Conservation (phyloP, 139 green algal genomes). For the Micractinium sp. region DNA sequence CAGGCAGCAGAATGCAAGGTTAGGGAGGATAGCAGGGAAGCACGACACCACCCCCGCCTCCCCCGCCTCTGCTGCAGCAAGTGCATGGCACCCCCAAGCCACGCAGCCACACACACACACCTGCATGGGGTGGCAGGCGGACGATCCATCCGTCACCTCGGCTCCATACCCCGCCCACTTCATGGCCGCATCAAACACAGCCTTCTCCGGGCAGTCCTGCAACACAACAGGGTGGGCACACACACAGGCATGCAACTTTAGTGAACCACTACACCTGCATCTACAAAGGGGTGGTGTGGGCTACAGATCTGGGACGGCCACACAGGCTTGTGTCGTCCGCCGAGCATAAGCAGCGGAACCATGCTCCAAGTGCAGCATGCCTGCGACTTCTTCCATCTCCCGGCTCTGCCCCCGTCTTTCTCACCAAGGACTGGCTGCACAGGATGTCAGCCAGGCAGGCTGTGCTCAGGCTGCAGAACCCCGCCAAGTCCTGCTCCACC, state of each 20-base stretch:
- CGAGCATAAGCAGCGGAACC: too few species aligned
- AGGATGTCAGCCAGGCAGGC: slow-evolving; percentile 36
- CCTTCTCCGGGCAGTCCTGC: slow-evolving; percentile 59
- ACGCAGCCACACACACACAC: neutral
- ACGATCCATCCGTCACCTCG: neutral
- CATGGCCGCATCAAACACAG: slow-evolving; percentile 51
- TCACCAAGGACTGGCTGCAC: slow-evolving; percentile 29
- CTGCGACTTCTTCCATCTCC: too few species aligned
- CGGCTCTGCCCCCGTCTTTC: neutral
- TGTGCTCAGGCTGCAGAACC: slow-evolving; percentile 37
- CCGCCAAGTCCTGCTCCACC: neutral
- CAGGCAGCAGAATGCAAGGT: neutral
- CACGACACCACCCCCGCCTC: neutral
- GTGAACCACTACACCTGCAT: too few species aligned
- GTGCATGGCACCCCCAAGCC: neutral
- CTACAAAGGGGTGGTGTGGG: too few species aligned
- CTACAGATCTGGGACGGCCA: too few species aligned
- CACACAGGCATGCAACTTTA: slow-evolving; percentile 7
- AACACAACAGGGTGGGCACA: neutral
- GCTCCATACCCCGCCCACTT: slow-evolving; percentile 28
- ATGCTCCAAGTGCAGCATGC: too few species aligned
- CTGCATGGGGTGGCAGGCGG: slow-evolving; percentile 29
- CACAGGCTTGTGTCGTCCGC: too few species aligned
- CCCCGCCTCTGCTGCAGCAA: neutral
- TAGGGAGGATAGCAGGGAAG: neutral